phyloP scores from a whole-genome alignment of 2,329 filamentous ascomycete genomes.

The Gaeumannomyces sp. region DNA sequence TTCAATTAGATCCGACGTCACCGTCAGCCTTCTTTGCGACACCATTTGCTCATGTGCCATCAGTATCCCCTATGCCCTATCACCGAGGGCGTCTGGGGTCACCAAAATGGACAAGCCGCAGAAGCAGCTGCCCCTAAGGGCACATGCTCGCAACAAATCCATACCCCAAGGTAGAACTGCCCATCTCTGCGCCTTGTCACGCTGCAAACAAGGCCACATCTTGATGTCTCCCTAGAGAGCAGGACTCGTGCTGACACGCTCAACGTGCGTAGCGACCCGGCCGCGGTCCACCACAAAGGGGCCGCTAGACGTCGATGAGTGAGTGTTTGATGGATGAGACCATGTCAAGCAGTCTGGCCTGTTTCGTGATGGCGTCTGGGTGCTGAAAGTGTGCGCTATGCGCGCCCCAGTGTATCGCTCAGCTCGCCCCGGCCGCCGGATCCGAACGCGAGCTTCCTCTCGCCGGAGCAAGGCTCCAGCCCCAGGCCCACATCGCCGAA shows the following conservation, averaged over 20 bases:
- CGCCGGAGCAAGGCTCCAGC: slow-evolving; percentile 3
- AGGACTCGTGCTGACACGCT: neutral
- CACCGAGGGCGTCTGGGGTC: neutral
- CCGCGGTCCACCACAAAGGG: slow-evolving; percentile 9
- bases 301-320: slow-evolving; percentile 8
- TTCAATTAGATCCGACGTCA: neutral
- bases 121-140: slow-evolving; percentile 1
- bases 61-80: neutral
- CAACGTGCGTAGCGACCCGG: slow-evolving; percentile 3
- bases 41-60: neutral
- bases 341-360: neutral
- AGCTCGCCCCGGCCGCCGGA: slow-evolving; percentile 3
- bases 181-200: neutral
- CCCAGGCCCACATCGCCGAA: slow-evolving; percentile 14
- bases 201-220: neutral
- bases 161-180: slow-evolving; percentile 2
- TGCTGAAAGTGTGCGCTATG: neutral
- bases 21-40: neutral
- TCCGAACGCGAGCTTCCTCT: neutral
- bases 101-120: slow-evolving; percentile 5
- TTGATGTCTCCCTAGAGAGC: neutral
- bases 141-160: slow-evolving; percentile 7
- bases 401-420: slow-evolving; percentile 5
- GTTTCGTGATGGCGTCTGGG: neutral
- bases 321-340: slow-evolving; percentile 1